phyloP scores from a whole-genome alignment of 1,284 basidiomycete species.

The Marasmius oreades region DNA sequence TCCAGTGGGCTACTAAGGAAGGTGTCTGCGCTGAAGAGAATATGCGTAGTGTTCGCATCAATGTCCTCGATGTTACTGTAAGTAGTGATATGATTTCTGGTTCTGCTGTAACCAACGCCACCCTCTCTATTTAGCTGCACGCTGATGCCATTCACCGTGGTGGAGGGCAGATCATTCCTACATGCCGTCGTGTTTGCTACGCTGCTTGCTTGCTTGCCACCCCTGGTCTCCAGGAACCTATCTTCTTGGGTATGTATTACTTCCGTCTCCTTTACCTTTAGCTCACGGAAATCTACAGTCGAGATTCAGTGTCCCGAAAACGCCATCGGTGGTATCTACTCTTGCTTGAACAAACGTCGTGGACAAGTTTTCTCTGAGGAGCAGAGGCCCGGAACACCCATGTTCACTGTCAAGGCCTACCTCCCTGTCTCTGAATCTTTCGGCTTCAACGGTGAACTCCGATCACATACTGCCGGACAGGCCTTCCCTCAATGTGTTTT shows the following conservation, averaged over 20 bases:
- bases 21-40: conserved; percentile 97
- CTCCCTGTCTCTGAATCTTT: conserved; percentile 97
- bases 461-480: conserved; percentile 91
- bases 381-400: conserved; percentile 95
- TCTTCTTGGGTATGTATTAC: conserved; percentile 79
- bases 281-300: conserved; percentile 40
- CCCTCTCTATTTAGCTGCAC: conserved; percentile 72
- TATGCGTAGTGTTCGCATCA: conserved; percentile 98
- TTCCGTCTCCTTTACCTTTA: conserved; percentile 1
- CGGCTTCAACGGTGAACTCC: conserved; percentile 97
- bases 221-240: conserved; percentile 93
- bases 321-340: conserved; percentile 98
- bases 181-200: conserved; percentile 94
- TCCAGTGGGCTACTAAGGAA: conserved; percentile 99
- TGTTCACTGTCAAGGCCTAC: conserved; percentile 99
- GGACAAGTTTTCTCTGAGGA: conserved; percentile 98
- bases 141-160: conserved; percentile 99
- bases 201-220: conserved; percentile 91
- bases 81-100: conserved; percentile 22
- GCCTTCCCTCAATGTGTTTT: conserved; percentile 98
- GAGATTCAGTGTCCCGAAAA: conserved; percentile 99
- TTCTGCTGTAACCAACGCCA: conserved; percentile 11
- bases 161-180: conserved; percentile 97
- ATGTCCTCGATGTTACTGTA: conserved; percentile 94
- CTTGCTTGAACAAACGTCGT: conserved; percentile 93